Conservation (phyloP, 2,329 filamentous ascomycete species). For the Tolypocladium pustulatum region DNA sequence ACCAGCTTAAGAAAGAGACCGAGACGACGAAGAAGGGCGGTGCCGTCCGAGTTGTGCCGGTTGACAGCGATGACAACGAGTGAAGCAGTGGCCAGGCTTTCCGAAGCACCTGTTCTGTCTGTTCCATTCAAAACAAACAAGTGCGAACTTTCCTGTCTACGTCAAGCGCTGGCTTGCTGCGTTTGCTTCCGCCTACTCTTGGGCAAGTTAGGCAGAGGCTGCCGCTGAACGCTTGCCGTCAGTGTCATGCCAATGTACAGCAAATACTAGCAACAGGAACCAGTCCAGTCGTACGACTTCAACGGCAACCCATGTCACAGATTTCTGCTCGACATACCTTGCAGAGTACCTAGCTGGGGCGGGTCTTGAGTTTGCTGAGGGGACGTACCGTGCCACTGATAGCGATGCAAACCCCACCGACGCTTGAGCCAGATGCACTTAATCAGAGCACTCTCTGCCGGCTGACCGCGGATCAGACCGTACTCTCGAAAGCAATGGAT, state of each 20-base stretch:
- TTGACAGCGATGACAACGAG: conserved; percentile 23
- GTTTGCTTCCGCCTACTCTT: not conserved
- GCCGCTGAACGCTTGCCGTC: not conserved
- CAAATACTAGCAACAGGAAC: not conserved
- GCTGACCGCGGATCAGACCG: no score
- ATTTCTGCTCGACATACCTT: not conserved
- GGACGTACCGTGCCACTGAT: not conserved
- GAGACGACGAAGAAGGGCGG: conserved; percentile 30
- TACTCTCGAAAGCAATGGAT: not conserved
- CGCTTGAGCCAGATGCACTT: not conserved
- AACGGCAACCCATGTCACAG: not conserved
- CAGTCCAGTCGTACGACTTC: not conserved
- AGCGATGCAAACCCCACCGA: not conserved
- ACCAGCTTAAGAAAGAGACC: conserved; percentile 26
- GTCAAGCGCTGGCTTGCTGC: not conserved
- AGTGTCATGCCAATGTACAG: not conserved
- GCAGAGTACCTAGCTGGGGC: not conserved
- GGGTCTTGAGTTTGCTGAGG: not conserved
- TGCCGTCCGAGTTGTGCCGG: conserved; percentile 33
- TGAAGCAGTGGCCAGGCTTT: conserved; percentile 8
- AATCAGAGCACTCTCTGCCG: not conserved
- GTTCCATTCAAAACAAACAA: not conserved
- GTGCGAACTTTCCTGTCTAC: not conserved
- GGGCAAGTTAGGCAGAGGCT: not conserved
- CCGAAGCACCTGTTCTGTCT: not conserved